These are phyloP conservation scores for Xylariaceae sp. DNA, from an alignment of 2,329 filamentous ascomycete species.

Conservation along the genomic window DNA sequence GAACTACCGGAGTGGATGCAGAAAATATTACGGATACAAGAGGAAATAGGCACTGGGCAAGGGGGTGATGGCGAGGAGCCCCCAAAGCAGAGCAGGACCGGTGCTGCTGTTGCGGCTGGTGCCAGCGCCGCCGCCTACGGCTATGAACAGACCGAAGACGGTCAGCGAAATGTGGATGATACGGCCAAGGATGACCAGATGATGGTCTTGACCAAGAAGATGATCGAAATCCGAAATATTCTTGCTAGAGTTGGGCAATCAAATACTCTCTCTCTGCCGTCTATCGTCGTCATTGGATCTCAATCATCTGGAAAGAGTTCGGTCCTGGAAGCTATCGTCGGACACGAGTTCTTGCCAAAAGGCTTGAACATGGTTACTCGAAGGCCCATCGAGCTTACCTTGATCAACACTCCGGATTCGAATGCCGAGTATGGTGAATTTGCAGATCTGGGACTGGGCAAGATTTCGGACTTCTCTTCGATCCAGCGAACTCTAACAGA, in stretches of 20 bases:
- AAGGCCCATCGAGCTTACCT: slow-evolving; percentile 90
- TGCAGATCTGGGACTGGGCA: slow-evolving; percentile 84
- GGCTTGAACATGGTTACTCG: slow-evolving; percentile 99
- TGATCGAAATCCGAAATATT: slow-evolving; percentile 97
- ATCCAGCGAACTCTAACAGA: slow-evolving; percentile 95
- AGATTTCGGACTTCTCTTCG: slow-evolving; percentile 86
- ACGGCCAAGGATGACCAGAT: slow-evolving; percentile 91
- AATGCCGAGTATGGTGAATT: slow-evolving; percentile 94
- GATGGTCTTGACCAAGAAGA: slow-evolving; percentile 99
- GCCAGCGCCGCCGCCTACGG: slow-evolving; percentile 79
- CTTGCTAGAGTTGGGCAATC: slow-evolving; percentile 92
- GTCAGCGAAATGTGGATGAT: slow-evolving; percentile 62
- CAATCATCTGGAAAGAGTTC: slow-evolving; percentile 99
- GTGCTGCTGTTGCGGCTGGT: slow-evolving; percentile 65
- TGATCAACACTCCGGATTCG: slow-evolving; percentile 91
- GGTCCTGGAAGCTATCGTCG: slow-evolving; percentile 93
- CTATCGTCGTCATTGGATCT: slow-evolving; percentile 98
- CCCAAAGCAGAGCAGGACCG: slow-evolving; percentile 62
- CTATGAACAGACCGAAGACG: slow-evolving; percentile 71
- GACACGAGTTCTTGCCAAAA: slow-evolving; percentile 96
- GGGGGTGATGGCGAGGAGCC: slow-evolving; percentile 53
- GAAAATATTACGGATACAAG: slow-evolving; percentile 66
- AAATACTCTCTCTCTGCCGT: slow-evolving; percentile 82
- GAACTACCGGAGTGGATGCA: slow-evolving; percentile 77
- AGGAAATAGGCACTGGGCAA: slow-evolving; percentile 57